Evolutionary conservation across 2,329 filamentous ascomycete genomes (phyloP), one percentile per base, ranked within the genome.

Genomic region (Fusarium sp.): DNA sequence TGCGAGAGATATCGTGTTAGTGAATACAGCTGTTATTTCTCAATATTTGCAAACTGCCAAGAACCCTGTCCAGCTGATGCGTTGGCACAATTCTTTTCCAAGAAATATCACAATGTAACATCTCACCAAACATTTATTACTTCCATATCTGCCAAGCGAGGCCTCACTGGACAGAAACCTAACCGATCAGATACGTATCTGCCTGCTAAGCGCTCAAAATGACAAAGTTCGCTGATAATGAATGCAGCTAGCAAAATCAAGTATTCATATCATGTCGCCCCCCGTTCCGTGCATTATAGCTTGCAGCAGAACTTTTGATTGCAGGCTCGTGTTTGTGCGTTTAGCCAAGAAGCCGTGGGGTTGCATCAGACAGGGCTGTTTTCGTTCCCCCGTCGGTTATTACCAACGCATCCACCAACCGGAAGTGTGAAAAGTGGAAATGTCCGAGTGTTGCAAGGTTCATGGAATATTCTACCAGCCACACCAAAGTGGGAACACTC

Each of bases 261-360:
- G 49, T 37, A 30, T 20, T 19, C n/a, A n/a, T n/a, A n/a, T 10
- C 35, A 37, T 17, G 10, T 13, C 27, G 3, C 27, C 27, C 50
- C 40, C 51, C 46, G 41, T 15, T 30, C 37, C 14, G n/a, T 47
- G 50, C 50, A 54, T 23, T 23, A 7, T 7, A 23, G 40, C 17
- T 52, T 52, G 20, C 40, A 41, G 45, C 22, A 68, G 64, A 52
- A 60, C 64, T 55, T 65, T 65, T 65, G 62, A 35, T 52, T 65
- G 62, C 54, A 33, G 39, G 17, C 61, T 65, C 61, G 60, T 65
- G 61, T 65, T 65, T 48, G 27, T 48, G 19, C 11, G 44, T 43
- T 32, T 32, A 17, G n/a, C 32, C 35, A 43, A 43, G 27, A 19
- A 39, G 9, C 20, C 19, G 17, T 17, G 17, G 45, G 57, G 54